Conservation (phyloP, 345 rosid species). For the Clausena lansium region DNA sequence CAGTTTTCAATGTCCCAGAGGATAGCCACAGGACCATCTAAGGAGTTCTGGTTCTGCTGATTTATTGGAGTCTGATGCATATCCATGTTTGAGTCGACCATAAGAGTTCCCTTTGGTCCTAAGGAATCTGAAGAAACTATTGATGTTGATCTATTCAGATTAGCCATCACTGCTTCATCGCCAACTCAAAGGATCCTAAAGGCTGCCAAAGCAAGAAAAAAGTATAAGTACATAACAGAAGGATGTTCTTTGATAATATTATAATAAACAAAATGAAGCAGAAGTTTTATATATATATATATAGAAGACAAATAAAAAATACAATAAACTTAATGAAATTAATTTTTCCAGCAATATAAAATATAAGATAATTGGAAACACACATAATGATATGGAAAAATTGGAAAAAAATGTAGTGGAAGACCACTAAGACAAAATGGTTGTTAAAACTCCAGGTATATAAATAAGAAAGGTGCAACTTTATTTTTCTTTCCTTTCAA, state of each 20-base stretch:
- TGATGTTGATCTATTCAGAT: constrained; percentile 26
- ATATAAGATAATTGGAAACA: neutral
- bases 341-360: neutral
- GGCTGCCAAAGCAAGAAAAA: neutral
- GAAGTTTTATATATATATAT: neutral
- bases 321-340: neutral
- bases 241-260: neutral
- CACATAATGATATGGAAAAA: neutral
- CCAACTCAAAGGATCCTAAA: constrained; percentile 17
- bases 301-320: neutral
- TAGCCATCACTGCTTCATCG: constrained; percentile 31
- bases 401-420: neutral
- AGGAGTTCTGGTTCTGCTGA: constrained; percentile 35
- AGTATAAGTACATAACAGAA: neutral
- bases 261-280: neutral
- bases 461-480: neutral
- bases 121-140: constrained; percentile 25
- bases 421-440: neutral
- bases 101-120: constrained; percentile 22
- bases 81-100: constrained; percentile 34
- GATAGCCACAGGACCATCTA: constrained; percentile 73
- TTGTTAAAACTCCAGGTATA: neutral
- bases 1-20: constrained; percentile 99
- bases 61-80: constrained; percentile 26
- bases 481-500: neutral